Base-by-base conservation (phyloP, 148 eudicot species). In the Beta vulgaris region DNA sequence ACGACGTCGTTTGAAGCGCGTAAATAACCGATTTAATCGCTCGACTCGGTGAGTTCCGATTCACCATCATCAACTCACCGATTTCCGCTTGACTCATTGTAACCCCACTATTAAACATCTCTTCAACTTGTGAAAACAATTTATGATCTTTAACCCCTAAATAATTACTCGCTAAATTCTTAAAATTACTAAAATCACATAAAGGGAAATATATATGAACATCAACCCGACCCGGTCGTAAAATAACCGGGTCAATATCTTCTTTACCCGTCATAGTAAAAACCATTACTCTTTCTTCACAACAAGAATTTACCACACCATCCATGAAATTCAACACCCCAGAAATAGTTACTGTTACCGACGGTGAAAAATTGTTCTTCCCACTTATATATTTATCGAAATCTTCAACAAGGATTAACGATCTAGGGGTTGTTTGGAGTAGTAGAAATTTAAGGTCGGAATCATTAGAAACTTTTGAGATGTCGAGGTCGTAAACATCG, bases 301-400 rank as follows among this genome's bases (percentile, higher is more conserved):
- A 89, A 72, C 91, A 88, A 12, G 93, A 84, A 55, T 80, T 90
- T 61, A 82, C 81, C 16, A 94, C 82, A 2, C 98, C 98, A 51
- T 94, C 98, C 98, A 94, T 94, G 79, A 94, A 91, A n/a, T 90
- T 91, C 46, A 91, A 3, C 34, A 94, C 31, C 1, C 88, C 97
- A 4, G 98, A 81, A 0, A 86, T 34, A 21, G 75, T 85, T 36
- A 81, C 83, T 54, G 79, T 21, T 58, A 81, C 36, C 23, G 58
- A 11, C 12, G 48, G 44, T 32, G 51, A 25, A 16, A 71, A 18
- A 21, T 0, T 59, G 21, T 12, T 16, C 46, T 69, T 77, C 29
- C 65, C 49, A 37, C 68, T 39, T 34, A 91, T 44, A 72, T 77
- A 84, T 13, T 84, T 85, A 71, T 94, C 92, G 55, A 94, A 86